Percentiles rank a stretch among this genome's conserved stretches.
phyloP scores from a whole-genome alignment of 306 rosid species.

The Echinosophora koreensis region DNA sequence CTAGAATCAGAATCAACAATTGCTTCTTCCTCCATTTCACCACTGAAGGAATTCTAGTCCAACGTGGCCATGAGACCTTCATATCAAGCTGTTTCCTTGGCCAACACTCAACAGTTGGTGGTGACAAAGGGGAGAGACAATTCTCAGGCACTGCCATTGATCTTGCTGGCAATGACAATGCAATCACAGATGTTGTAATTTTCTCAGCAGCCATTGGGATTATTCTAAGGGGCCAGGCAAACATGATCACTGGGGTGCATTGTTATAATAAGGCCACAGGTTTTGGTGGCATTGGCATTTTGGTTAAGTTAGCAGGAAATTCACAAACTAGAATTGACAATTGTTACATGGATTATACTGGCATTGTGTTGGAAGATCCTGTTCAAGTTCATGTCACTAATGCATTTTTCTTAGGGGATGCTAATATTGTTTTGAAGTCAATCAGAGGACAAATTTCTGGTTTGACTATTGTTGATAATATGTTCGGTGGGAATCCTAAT shows the following conservation, averaged over 20 bases:
- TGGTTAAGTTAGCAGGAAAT: slow-evolving; percentile 55
- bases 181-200: slow-evolving; percentile 55
- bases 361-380: slow-evolving; percentile 69
- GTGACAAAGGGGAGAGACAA: slow-evolving; percentile 52
- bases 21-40: slow-evolving; percentile 75
- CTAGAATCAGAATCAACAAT: slow-evolving; percentile 59
- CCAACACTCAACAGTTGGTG: slow-evolving; percentile 68
- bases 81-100: slow-evolving; percentile 64
- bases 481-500: slow-evolving; percentile 55
- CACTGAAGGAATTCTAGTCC: slow-evolving; percentile 63
- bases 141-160: slow-evolving; percentile 64
- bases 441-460: slow-evolving; percentile 58
- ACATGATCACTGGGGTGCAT: slow-evolving; percentile 67
- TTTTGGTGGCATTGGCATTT: slow-evolving; percentile 70
- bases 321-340: slow-evolving; percentile 70
- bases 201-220: slow-evolving; percentile 61
- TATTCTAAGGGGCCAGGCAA: slow-evolving; percentile 69
- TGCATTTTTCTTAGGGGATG: slow-evolving; percentile 69
- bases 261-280: slow-evolving; percentile 71
- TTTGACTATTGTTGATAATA: slow-evolving; percentile 61
- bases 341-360: slow-evolving; percentile 66
- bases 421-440: slow-evolving; percentile 63
- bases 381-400: slow-evolving; percentile 74
- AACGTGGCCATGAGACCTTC: slow-evolving; percentile 65
- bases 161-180: slow-evolving; percentile 62